Evolutionary conservation across 257 asterid species (phyloP).

Genomic region (Solanum ahanhuiri): DNA sequence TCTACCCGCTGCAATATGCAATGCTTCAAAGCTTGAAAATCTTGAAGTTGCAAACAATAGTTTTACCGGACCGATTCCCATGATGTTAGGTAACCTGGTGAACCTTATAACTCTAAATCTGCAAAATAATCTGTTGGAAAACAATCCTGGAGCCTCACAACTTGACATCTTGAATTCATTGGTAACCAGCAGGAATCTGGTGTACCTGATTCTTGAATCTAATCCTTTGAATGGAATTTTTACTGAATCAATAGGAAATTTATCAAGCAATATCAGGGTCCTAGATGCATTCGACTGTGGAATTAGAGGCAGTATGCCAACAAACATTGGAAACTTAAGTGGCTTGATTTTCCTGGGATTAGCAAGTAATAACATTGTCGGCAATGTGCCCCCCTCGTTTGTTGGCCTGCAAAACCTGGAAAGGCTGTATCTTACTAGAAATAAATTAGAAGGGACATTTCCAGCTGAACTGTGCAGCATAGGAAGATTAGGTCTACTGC

Average conservation of each 20-base stretch:
- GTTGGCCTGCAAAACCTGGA: conserved; percentile 20
- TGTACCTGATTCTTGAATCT: conserved; percentile 12
- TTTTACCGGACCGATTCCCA: conserved; percentile 24
- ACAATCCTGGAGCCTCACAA: conserved; percentile 9
- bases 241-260: conserved; percentile 8
- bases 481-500: conserved; percentile 14
- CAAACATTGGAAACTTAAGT: conserved; percentile 26
- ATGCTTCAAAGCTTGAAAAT: conserved; percentile 19
- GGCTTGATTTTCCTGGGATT: conserved; percentile 17
- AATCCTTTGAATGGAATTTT: conserved; percentile 28
- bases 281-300: conserved; percentile 15
- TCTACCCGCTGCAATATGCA: conserved; percentile 26
- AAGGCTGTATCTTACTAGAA: conserved; percentile 18
- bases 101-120: conserved; percentile 16
- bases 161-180: conserved; percentile 29
- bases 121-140: conserved; percentile 12
- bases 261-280: conserved; percentile 14
- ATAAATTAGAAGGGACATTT: conserved; percentile 16
- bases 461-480: conserved; percentile 23
- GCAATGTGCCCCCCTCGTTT: conserved; percentile 20
- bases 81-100: conserved; percentile 27
- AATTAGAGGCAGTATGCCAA: conserved; percentile 25
- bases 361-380: conserved; percentile 9
- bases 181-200: conserved; percentile 18
- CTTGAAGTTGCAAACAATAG: conserved; percentile 26